Percentiles rank a stretch among this genome's conserved stretches.
Conservation (phyloP, 805 yeast genomes). For the Ogataea salicorniae region DNA sequence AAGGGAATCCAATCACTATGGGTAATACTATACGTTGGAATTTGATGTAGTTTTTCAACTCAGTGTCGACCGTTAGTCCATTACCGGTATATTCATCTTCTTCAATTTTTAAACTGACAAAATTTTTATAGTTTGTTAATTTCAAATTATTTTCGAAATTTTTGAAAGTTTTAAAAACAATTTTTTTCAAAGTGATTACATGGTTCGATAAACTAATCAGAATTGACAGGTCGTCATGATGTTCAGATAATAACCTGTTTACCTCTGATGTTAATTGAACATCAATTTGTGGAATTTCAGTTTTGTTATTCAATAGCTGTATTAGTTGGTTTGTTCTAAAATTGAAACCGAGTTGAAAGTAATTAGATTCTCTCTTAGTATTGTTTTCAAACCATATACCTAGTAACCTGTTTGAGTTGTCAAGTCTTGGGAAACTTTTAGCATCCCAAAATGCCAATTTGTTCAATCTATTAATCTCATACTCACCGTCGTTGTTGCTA, state of each 20-base stretch:
- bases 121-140: slow-evolving; percentile 19
- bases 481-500: slow-evolving; percentile 1
- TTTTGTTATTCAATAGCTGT: not conserved
- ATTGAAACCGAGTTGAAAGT: slow-evolving; percentile 22
- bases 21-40: slow-evolving; percentile 25
- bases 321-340: slow-evolving; percentile 2
- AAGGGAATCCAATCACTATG: slow-evolving; percentile 23
- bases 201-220: slow-evolving; percentile 20
- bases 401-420: slow-evolving; percentile 8
- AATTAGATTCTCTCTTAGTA: slow-evolving; percentile 14
- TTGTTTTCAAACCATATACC: not conserved
- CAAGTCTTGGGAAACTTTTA: slow-evolving; percentile 11
- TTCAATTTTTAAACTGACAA: slow-evolving; percentile 17
- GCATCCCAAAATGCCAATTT: slow-evolving; percentile 8
- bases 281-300: slow-evolving; percentile 19
- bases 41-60: slow-evolving; percentile 21
- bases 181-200: slow-evolving; percentile 16
- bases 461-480: slow-evolving; percentile 1
- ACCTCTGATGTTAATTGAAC: slow-evolving; percentile 14
- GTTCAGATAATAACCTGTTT: slow-evolving; percentile 14
- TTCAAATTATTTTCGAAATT: slow-evolving; percentile 12
- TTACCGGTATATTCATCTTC: slow-evolving; percentile 18
- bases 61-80: slow-evolving; percentile 9
- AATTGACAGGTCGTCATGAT: slow-evolving; percentile 28
- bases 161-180: slow-evolving; percentile 23